Evolutionary conservation across 2,329 filamentous ascomycete genomes (phyloP).

Genomic region (Pestalotiopsis sp.): DNA sequence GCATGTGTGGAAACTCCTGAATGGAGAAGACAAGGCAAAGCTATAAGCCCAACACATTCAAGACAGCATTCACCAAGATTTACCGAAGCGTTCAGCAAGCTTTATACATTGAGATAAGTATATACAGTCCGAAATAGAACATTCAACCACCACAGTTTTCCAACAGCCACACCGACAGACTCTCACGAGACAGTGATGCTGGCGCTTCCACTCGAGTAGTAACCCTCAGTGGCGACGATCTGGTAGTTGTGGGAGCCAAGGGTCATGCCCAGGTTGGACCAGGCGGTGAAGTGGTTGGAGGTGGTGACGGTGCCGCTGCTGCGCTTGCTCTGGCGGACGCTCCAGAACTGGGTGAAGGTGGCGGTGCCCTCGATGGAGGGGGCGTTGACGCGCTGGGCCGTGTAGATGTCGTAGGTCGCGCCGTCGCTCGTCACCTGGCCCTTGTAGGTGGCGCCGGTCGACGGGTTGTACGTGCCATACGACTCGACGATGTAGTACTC

Average conservation of each 20-base stretch:
- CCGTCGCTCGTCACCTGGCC: conserved; percentile 34
- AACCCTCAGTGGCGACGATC: conserved; percentile 36
- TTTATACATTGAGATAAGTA: background rate
- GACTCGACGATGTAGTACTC: conserved; percentile 39
- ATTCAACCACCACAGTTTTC: background rate
- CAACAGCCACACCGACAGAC: background rate
- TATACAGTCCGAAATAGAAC: conserved; percentile 2
- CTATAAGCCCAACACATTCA: background rate
- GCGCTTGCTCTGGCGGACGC: conserved; percentile 46
- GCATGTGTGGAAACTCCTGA: conserved; percentile 14
- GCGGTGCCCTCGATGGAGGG: conserved; percentile 47
- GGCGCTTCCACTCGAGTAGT: conserved; percentile 45
- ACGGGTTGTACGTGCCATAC: conserved; percentile 45
- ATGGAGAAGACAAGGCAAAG: background rate
- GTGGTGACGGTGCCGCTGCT: conserved; percentile 34
- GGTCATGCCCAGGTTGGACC: conserved; percentile 25
- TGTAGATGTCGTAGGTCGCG: conserved; percentile 37
- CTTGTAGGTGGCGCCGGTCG: conserved; percentile 33
- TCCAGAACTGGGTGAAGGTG: conserved; percentile 54
- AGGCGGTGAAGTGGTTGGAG: conserved; percentile 33
- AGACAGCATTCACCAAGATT: background rate
- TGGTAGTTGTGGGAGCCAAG: conserved; percentile 33
- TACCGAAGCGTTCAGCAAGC: background rate
- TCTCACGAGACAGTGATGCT: conserved; percentile 23
- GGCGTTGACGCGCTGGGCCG: conserved; percentile 35